Conservation (phyloP, 805 yeast species). For the Peterozyma toletana region DNA sequence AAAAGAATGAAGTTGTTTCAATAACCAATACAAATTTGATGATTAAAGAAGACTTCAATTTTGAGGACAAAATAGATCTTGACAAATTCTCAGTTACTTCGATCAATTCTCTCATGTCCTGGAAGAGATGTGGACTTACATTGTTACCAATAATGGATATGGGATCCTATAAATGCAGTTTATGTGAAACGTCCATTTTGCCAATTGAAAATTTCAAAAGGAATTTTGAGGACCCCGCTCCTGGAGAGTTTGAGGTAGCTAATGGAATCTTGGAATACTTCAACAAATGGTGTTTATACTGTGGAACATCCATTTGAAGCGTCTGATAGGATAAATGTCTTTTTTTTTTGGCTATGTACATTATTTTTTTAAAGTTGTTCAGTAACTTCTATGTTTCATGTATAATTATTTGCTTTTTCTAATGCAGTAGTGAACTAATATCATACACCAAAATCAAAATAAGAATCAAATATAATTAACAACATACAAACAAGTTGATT, state of each 20-base stretch:
- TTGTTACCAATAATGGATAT: slow-evolving; percentile 5
- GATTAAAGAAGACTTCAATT: not conserved
- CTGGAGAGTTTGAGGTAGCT: not conserved
- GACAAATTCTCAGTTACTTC: slow-evolving; percentile 1
- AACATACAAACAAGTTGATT: not conserved
- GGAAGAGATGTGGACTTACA: slow-evolving; percentile 6
- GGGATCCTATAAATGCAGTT: slow-evolving; percentile 1
- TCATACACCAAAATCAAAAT: not conserved
- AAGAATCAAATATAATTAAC: slow-evolving; percentile 2
- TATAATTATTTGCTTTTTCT: not conserved
- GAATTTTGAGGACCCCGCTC: not conserved
- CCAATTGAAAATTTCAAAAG: not conserved
- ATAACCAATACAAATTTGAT: not conserved
- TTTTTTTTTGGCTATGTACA: not conserved
- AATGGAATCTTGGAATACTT: not conserved
- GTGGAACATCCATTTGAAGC: slow-evolving; percentile 1
- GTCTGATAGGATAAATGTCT: slow-evolving; percentile 1
- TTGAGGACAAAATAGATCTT: not conserved
- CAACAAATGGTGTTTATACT: slow-evolving; percentile 3
- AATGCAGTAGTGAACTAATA: not conserved
- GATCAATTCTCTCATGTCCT: slow-evolving; percentile 1
- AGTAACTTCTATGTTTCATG: not conserved
- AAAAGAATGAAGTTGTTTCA: not conserved
- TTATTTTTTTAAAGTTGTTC: not conserved
- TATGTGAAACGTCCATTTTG: not conserved